Evolutionary conservation across 106 monocot species (phyloP).

Genomic region (Dendrobium officinale): DNA sequence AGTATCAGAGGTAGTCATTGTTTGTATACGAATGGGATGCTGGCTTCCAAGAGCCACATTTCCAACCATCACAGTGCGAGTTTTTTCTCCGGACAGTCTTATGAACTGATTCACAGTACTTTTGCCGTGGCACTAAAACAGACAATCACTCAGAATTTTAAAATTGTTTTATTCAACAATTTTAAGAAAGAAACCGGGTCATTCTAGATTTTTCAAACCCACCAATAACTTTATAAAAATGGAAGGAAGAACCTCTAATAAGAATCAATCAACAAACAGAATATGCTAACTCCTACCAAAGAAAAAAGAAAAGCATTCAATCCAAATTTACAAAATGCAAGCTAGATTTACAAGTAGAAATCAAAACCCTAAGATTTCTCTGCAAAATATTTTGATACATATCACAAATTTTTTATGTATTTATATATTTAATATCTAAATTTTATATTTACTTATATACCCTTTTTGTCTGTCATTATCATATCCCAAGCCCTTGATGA

Average conservation of each 20-base stretch:
- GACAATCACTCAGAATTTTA: neutral
- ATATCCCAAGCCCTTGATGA: too few relatives aligned
- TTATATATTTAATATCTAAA: too few relatives aligned
- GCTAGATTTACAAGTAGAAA: neutral
- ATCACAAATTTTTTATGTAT: too few relatives aligned
- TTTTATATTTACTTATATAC: too few relatives aligned
- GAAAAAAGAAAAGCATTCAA: neutral
- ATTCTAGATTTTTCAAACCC: neutral
- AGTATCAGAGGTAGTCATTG: conserved; percentile 98
- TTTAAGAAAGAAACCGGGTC: neutral
- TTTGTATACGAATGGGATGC: conserved; percentile 87
- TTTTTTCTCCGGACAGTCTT: conserved; percentile 81
- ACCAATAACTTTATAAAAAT: neutral
- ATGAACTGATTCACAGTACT: conserved; percentile 89
- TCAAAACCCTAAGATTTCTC: neutral
- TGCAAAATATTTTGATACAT: neutral
- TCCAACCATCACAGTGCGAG: conserved; percentile 91
- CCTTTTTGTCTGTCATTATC: too few relatives aligned
- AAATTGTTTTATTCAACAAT: neutral
- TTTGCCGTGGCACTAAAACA: conserved; percentile 81
- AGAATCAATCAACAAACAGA: neutral
- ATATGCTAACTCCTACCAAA: neutral
- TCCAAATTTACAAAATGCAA: neutral
- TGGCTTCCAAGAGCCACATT: conserved; percentile 92
- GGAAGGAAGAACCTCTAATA: neutral